phyloP scores from a whole-genome alignment of 768 basidiomycete species.

The Tulasnella sp. region DNA sequence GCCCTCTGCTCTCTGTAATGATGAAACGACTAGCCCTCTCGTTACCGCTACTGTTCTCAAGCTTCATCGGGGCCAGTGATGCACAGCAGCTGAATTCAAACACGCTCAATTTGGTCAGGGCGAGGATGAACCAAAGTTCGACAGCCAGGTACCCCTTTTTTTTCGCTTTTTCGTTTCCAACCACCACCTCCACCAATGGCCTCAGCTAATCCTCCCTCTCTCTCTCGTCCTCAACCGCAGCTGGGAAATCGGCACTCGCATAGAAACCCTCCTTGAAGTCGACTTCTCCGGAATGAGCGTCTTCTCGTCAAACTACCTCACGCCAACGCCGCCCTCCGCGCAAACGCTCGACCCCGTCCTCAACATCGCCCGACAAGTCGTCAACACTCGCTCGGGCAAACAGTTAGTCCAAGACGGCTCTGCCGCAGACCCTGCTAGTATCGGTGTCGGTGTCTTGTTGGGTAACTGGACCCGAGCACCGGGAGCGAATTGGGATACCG shows the following conservation, averaged over 20 bases:
- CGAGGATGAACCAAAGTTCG: conserved; percentile 13
- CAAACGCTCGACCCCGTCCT: conserved; percentile 21
- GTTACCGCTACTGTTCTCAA: neutral
- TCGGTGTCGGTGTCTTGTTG: conserved; percentile 22
- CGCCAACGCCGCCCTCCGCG: conserved; percentile 6
- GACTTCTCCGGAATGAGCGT: conserved; percentile 27
- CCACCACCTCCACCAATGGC: neutral
- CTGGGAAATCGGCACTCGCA: conserved; percentile 28
- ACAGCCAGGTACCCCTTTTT: neutral
- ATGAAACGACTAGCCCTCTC: neutral
- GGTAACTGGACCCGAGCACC: conserved; percentile 21
- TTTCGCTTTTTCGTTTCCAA: neutral
- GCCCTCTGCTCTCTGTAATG: neutral
- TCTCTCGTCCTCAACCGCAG: conserved; percentile 14
- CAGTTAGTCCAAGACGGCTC: conserved; percentile 24
- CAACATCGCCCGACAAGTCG: conserved; percentile 19
- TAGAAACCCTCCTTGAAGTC: conserved; percentile 28
- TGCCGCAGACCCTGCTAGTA: conserved; percentile 26
- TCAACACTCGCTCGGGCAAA: conserved; percentile 21
- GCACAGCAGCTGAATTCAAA: neutral
- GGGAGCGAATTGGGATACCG: conserved; percentile 20
- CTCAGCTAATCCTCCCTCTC: neutral
- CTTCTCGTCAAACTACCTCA: conserved; percentile 20
- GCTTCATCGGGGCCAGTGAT: neutral
- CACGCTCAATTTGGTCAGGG: neutral